phyloP scores from a whole-genome alignment of 805 yeast genomes.

The Middelhovenomyces tepae region DNA sequence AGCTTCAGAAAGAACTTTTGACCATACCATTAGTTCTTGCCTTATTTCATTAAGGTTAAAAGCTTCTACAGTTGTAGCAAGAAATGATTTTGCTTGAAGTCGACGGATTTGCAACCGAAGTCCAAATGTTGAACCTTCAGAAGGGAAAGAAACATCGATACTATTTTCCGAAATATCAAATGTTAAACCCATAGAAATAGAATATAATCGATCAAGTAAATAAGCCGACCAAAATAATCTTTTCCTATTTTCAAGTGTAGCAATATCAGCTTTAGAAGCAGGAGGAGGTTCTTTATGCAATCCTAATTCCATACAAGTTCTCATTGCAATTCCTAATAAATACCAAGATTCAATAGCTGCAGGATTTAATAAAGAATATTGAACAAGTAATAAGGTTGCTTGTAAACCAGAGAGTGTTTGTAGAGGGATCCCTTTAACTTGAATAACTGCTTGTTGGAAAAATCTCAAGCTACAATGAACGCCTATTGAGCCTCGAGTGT shows the following conservation, averaged over 20 bases:
- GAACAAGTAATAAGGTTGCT: conserved; percentile 5
- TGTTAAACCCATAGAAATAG: conserved; percentile 6
- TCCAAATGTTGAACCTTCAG: no score
- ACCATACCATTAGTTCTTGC: no score
- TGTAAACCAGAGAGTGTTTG: conserved; percentile 7
- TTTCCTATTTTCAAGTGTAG: conserved; percentile 4
- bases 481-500: no score
- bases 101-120: no score
- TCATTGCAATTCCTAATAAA: conserved; percentile 7
- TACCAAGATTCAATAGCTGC: conserved; percentile 6
- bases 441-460: conserved; percentile 3
- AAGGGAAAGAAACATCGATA: no score
- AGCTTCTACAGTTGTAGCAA: no score
- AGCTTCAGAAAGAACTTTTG: no score
- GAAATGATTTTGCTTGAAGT: no score
- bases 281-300: conserved; percentile 9
- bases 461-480: conserved; percentile 1
- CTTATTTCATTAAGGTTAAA: no score
- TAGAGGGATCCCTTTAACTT: conserved; percentile 2
- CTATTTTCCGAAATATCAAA: conserved; percentile 11
- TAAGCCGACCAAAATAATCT: conserved; percentile 11
- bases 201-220: conserved; percentile 7
- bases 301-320: conserved; percentile 10
- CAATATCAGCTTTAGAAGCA: background rate
- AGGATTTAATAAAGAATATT: conserved; percentile 5